Conservation (phyloP, 257 asterid genomes). For the Jasminum sambac region DNA sequence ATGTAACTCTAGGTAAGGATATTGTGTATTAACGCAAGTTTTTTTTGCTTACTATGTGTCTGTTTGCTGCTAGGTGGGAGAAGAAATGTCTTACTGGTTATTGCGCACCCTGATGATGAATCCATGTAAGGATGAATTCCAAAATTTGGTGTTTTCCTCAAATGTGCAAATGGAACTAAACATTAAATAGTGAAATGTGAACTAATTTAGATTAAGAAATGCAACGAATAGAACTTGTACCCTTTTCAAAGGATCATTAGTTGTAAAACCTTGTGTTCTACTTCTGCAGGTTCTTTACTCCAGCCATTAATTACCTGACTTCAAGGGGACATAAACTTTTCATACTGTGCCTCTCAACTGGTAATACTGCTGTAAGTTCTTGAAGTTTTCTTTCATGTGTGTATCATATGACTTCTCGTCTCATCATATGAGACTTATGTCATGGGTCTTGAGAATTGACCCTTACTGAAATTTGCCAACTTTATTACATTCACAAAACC, state of each 20-base stretch:
- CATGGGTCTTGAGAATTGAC: not conserved
- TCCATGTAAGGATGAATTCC: conserved; percentile 59
- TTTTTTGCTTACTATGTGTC: not conserved
- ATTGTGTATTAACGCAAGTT: not conserved
- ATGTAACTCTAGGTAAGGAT: not conserved
- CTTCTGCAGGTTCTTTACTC: conserved; percentile 83
- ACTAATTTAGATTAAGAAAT: not conserved
- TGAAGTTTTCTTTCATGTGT: not conserved
- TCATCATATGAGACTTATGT: not conserved
- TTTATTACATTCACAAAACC: not conserved
- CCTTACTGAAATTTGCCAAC: not conserved
- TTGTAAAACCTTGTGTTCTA: not conserved
- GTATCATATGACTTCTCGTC: conserved; percentile 2
- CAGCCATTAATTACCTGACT: conserved; percentile 65
- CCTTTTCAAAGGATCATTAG: not conserved
- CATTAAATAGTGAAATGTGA: not conserved
- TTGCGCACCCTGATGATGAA: conserved; percentile 96
- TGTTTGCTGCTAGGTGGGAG: conserved; percentile 37
- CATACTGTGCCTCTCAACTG: conserved; percentile 80
- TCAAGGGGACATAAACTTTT: conserved; percentile 64
- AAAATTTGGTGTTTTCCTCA: not conserved
- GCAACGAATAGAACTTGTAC: not conserved
- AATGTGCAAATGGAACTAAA: not conserved
- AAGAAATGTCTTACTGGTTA: conserved; percentile 73
- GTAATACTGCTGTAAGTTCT: conserved; percentile 36